Percentiles rank a stretch among this genome's conserved stretches.
Evolutionary conservation across 2,329 filamentous ascomycete species (phyloP).

Genomic region (Curvularia verruculosa): DNA sequence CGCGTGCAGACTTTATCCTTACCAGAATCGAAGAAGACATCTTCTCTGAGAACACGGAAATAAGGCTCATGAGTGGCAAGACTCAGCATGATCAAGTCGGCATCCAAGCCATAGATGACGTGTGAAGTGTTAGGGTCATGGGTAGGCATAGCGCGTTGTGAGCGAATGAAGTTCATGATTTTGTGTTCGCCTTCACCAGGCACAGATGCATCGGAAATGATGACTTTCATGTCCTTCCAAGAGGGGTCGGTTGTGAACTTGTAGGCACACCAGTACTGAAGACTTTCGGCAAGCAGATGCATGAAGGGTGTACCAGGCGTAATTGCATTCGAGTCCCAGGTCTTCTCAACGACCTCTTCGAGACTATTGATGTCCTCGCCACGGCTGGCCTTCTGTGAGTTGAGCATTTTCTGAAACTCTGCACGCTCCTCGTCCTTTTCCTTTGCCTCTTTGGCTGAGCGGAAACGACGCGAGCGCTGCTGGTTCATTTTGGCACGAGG

Average conservation of each 20-base stretch:
- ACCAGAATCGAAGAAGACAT: slow-evolving; percentile 90
- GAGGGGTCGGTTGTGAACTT: slow-evolving; percentile 96
- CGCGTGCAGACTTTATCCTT: slow-evolving; percentile 84
- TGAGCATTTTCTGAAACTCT: slow-evolving; percentile 83
- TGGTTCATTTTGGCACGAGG: slow-evolving; percentile 99
- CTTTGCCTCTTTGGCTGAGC: slow-evolving; percentile 89
- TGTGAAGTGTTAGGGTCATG: slow-evolving; percentile 97
- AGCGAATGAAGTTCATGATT: slow-evolving; percentile 97
- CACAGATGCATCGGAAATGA: slow-evolving; percentile 97
- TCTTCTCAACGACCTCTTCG: slow-evolving; percentile 76
- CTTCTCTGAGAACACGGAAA: slow-evolving; percentile 93
- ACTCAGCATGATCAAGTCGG: slow-evolving; percentile 97
- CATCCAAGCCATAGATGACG: slow-evolving; percentile 97
- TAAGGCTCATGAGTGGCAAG: slow-evolving; percentile 96
- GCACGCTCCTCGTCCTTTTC: slow-evolving; percentile 93
- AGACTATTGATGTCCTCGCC: slow-evolving; percentile 64
- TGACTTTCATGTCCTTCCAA: slow-evolving; percentile 91
- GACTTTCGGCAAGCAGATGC: slow-evolving; percentile 87
- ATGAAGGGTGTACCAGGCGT: slow-evolving; percentile 98
- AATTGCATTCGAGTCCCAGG: slow-evolving; percentile 88
- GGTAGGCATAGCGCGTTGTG: slow-evolving; percentile 85
- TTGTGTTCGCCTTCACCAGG: slow-evolving; percentile 99
- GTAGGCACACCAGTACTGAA: slow-evolving; percentile 97
- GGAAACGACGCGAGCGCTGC: slow-evolving; percentile 93
- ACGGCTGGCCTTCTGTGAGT: slow-evolving; percentile 68